phyloP scores from a whole-genome alignment of 768 basidiomycete genomes.

The Dictyophora rubrovolvata region DNA sequence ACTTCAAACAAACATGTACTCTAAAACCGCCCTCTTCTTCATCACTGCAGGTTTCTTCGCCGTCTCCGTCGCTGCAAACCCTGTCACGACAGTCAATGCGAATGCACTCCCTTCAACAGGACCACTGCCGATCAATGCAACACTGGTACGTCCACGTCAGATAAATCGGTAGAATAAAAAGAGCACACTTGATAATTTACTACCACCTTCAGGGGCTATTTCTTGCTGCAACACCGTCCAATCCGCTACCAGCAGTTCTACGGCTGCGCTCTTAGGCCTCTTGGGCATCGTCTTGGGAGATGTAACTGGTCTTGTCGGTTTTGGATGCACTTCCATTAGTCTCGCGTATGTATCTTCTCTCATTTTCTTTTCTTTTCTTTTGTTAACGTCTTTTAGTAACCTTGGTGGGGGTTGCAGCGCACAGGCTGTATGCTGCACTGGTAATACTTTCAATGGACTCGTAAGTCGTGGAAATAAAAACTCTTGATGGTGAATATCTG shows the following conservation, averaged over 20 bases:
- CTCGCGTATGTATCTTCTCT: constrained; percentile 11
- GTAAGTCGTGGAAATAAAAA: background rate
- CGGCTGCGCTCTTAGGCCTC: constrained; percentile 31
- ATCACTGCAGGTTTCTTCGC: constrained; percentile 8
- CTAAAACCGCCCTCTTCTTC: background rate
- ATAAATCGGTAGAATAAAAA: too few relatives aligned
- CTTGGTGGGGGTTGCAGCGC: background rate
- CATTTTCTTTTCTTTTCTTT: constrained; percentile 9
- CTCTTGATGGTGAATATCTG: background rate
- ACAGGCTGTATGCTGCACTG: background rate
- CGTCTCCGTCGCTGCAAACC: background rate
- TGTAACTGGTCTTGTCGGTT: constrained; percentile 13
- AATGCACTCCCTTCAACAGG: background rate
- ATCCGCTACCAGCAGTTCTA: constrained; percentile 9
- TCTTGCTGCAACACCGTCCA: constrained; percentile 24
- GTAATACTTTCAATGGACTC: background rate
- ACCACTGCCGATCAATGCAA: background rate
- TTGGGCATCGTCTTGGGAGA: constrained; percentile 16
- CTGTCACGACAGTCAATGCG: background rate
- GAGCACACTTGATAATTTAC: too few relatives aligned
- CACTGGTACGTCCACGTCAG: background rate
- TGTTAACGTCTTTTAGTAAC: constrained; percentile 2
- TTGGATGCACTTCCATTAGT: constrained; percentile 18
- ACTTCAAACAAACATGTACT: background rate
- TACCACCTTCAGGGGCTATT: constrained; percentile 10